A percentile compares a stretch with the other conserved stretches of the same genome.
Conservation (phyloP, 2,329 filamentous ascomycete genomes). For the Dactylonectria macrodidyma region DNA sequence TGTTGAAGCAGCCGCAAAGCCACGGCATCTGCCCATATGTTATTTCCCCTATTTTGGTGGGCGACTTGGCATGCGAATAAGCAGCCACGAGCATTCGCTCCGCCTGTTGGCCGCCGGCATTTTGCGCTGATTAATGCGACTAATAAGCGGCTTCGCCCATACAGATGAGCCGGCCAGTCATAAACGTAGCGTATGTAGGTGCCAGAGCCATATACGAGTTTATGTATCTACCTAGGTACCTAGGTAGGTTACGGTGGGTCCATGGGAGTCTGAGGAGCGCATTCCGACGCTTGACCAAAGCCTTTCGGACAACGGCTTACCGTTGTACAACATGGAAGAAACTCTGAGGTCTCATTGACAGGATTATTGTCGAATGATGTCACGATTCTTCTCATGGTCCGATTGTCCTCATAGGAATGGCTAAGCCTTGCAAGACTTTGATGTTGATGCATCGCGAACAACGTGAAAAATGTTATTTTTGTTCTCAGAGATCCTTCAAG, state of each 20-base stretch:
- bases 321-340: background rate
- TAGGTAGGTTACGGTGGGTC: background rate
- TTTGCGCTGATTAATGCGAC: background rate
- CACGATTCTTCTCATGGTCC: background rate
- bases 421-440: background rate
- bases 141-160: background rate
- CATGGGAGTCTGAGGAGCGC: background rate
- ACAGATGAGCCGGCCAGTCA: background rate
- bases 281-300: background rate
- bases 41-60: background rate
- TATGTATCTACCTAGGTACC: background rate
- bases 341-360: background rate
- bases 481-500: no score
- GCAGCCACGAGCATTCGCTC: background rate
- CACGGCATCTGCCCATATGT: background rate
- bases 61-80: background rate
- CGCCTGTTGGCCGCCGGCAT: background rate
- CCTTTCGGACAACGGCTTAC: background rate
- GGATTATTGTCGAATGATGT: background rate
- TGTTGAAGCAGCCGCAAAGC: slow-evolving; percentile 14
- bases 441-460: background rate
- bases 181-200: background rate
- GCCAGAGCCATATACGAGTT: background rate
- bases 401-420: background rate
- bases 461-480: no score